Percentiles rank a stretch among this genome's conserved stretches.
phyloP scores from a whole-genome alignment of 1,284 basidiomycete species.

The Rhodotorula sp. region DNA sequence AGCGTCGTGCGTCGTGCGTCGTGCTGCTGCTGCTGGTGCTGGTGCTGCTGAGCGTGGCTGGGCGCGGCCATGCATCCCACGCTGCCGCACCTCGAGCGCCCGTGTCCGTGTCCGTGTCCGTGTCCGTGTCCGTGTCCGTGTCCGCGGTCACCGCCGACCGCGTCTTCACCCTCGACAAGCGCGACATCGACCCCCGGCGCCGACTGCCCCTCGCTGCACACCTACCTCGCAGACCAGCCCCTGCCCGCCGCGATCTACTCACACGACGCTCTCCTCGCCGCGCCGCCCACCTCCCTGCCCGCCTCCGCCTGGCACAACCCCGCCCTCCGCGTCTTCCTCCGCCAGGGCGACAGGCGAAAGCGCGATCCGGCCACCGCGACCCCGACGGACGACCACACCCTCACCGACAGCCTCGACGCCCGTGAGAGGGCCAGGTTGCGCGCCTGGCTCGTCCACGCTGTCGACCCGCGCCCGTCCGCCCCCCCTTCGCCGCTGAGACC shows the following conservation, averaged over 20 bases:
- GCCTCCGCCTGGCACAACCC: conserved; percentile 8
- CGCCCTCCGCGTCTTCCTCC: conserved; percentile 8
- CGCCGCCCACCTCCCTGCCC: background rate
- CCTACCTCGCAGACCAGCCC: conserved; percentile 24
- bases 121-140: too few species aligned
- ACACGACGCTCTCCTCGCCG: background rate
- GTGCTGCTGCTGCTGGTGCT: too few species aligned
- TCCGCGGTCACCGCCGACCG: background rate
- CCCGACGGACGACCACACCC: background rate
- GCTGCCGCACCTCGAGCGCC: background rate
- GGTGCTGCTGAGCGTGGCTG: too few species aligned
- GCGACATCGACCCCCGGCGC: too few species aligned
- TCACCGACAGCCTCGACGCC: too few species aligned
- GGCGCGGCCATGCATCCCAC: too few species aligned
- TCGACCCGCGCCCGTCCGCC: background rate
- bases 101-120: too few species aligned
- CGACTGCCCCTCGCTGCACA: background rate
- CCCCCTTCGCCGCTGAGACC: background rate
- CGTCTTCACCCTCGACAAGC: too few species aligned
- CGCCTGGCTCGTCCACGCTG: background rate
- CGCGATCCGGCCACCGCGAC: too few species aligned
- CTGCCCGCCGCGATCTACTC: conserved; percentile 11
- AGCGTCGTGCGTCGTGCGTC: too few species aligned
- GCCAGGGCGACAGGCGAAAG: conserved; percentile 9
- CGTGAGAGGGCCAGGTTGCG: background rate